Percentiles rank a stretch among this genome's conserved stretches.
Conservation (phyloP, 768 basidiomycete genomes). For the Podaxis carcinomalis region DNA sequence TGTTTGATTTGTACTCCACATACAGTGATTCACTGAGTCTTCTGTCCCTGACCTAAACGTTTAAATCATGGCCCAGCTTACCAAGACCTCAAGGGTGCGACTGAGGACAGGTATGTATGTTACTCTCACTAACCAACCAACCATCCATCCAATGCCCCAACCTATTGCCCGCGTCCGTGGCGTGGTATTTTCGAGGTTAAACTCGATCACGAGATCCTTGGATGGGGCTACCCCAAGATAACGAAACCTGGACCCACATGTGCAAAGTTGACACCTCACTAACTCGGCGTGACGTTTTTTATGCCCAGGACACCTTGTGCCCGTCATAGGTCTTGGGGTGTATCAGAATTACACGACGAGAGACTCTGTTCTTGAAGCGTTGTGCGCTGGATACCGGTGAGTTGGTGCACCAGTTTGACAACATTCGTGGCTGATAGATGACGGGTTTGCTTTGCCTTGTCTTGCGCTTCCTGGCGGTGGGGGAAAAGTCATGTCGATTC, state of each 20-base stretch:
- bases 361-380: slow-evolving; percentile 54
- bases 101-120: neutral
- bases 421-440: no score
- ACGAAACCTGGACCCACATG: neutral
- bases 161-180: no score
- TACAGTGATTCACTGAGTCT: neutral
- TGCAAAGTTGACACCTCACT: slow-evolving; percentile 11
- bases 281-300: slow-evolving; percentile 16
- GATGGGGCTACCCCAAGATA: neutral
- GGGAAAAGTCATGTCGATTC: slow-evolving; percentile 63
- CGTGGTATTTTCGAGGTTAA: no score
- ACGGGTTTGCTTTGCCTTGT: neutral
- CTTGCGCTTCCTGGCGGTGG: neutral
- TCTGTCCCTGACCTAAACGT: neutral
- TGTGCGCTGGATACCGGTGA: slow-evolving; percentile 56
- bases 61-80: neutral
- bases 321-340: slow-evolving; percentile 66
- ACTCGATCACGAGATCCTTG: no score
- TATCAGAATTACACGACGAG: slow-evolving; percentile 60
- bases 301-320: slow-evolving; percentile 48
- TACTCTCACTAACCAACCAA: no score
- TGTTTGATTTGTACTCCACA: neutral
- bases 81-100: neutral
- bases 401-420: neutral
- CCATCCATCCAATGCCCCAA: no score